phyloP scores from a whole-genome alignment of 768 basidiomycete species.

The Pluteus cervinus region DNA sequence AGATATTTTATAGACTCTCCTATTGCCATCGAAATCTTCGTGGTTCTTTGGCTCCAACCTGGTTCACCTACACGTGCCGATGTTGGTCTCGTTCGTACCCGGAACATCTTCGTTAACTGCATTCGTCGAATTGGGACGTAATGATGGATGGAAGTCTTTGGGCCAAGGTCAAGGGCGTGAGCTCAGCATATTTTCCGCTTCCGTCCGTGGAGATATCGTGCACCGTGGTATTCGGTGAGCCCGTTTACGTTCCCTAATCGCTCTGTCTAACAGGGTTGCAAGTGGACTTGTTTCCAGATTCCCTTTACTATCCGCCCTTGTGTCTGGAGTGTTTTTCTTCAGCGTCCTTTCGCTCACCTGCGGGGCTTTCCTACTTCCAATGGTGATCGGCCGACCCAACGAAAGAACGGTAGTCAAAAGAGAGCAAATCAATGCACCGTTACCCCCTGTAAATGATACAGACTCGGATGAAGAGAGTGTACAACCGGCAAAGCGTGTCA shows the following conservation, averaged over 20 bases:
- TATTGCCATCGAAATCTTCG: slow-evolving; percentile 36
- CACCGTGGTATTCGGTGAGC: slow-evolving; percentile 67
- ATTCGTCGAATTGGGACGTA: slow-evolving; percentile 67
- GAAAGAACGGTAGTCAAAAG: no score
- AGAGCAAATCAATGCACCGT: no score
- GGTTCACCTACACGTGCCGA: slow-evolving; percentile 44
- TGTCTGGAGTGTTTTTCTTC: slow-evolving; percentile 4
- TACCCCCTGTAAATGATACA: no score
- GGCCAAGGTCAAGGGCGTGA: slow-evolving; percentile 71
- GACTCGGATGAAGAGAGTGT: no score
- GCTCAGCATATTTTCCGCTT: slow-evolving; percentile 58
- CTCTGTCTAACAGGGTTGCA: background rate
- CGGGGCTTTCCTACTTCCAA: slow-evolving; percentile 6
- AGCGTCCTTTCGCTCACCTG: slow-evolving; percentile 2
- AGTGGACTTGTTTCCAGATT: slow-evolving; percentile 7
- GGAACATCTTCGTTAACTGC: slow-evolving; percentile 45
- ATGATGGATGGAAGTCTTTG: slow-evolving; percentile 65
- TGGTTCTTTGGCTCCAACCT: slow-evolving; percentile 36
- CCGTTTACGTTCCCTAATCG: background rate
- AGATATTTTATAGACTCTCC: slow-evolving; percentile 47
- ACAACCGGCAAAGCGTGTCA: no score
- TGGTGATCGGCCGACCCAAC: background rate
- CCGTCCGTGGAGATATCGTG: slow-evolving; percentile 53
- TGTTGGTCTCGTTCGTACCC: slow-evolving; percentile 50
- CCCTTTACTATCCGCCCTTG: slow-evolving; percentile 5